Evolutionary conservation across 352 stramenopile genomes (phyloP).

Genomic region (Pythium rishiriense): DNA sequence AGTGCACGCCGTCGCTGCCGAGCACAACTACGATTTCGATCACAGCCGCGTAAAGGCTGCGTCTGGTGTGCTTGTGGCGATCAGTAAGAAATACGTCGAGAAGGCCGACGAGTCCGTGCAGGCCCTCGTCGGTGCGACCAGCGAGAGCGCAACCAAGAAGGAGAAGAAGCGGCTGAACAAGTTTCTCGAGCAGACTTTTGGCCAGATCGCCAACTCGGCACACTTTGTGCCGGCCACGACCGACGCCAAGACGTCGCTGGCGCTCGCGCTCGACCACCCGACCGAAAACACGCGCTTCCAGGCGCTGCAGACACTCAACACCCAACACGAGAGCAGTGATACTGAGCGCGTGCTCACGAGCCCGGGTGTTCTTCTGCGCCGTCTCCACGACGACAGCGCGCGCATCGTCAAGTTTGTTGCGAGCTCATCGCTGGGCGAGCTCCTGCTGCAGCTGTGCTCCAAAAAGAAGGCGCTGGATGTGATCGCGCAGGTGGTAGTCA

Average conservation of each 20-base stretch:
- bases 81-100: conserved; percentile 63
- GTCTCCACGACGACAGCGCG: conserved; percentile 75
- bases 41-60: conserved; percentile 45
- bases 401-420: conserved; percentile 64
- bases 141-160: conserved; percentile 35
- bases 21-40: conserved; percentile 40
- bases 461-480: conserved; percentile 56
- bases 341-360: conserved; percentile 45
- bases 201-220: conserved; percentile 70
- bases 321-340: conserved; percentile 40
- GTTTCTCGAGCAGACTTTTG: conserved; percentile 71
- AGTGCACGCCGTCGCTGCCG: conserved; percentile 47
- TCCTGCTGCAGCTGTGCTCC: conserved; percentile 53
- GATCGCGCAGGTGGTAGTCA: conserved; percentile 49
- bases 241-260: conserved; percentile 72
- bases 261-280: conserved; percentile 76
- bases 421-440: conserved; percentile 47
- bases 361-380: conserved; percentile 61
- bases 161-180: conserved; percentile 50
- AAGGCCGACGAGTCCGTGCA: conserved; percentile 48
- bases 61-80: conserved; percentile 40
- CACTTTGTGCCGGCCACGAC: conserved; percentile 67
- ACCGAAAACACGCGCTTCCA: conserved; percentile 76
- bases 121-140: conserved; percentile 5
- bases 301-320: conserved; percentile 63